Evolutionary conservation across 2,329 filamentous ascomycete species (phyloP), one percentile per base, ranked within the genome.

Genomic region (Diaporthe caulivora): DNA sequence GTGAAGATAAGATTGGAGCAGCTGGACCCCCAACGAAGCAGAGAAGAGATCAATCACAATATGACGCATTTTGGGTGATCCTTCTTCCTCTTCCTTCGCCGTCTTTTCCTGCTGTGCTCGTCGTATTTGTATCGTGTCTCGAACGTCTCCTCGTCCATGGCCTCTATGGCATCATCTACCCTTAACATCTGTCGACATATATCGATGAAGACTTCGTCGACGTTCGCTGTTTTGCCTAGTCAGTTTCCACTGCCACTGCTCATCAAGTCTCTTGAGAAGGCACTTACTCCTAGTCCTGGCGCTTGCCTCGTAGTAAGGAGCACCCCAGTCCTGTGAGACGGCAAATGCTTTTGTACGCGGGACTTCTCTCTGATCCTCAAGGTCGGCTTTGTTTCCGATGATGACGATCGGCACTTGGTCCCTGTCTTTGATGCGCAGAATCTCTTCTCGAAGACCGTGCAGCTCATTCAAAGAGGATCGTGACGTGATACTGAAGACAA

Each of bases 401-500:
- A 98, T 94, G 65, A 98, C 95, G 80, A 98, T 94, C 29, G 94
- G 94, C 5, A 96, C 91, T 75, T 92, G 92, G 71, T 95, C 93
- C 82, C 96, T 94, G 81, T 95, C 93, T 84, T 97, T 97, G 84
- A 97, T 96, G 74, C 94, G 94, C 75, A 95, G 92, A 76, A 98
- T 97, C 83, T 97, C 94, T 80, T 97, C 94, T 67, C 94, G 92
- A 54, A 98, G 88, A 78, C 94, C 92, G 77, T 91, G 89, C 40
- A 98, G 89, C 83, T 98, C 95, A 78, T 92, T 90, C 53, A 98
- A 87, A n/a, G 94, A 97, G 44, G 94, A 94, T 75, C 89, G 87
- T 75, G 94, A 97, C 24, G 94, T 96, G 80, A 97, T 97, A 83
- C 93, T 96, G 85, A 97, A 98, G 73, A 97, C 95, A 49, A 98